Evolutionary conservation across 257 asterid species (phyloP), one percentile per base, ranked within the genome.

Genomic region (Echites panduratus): DNA sequence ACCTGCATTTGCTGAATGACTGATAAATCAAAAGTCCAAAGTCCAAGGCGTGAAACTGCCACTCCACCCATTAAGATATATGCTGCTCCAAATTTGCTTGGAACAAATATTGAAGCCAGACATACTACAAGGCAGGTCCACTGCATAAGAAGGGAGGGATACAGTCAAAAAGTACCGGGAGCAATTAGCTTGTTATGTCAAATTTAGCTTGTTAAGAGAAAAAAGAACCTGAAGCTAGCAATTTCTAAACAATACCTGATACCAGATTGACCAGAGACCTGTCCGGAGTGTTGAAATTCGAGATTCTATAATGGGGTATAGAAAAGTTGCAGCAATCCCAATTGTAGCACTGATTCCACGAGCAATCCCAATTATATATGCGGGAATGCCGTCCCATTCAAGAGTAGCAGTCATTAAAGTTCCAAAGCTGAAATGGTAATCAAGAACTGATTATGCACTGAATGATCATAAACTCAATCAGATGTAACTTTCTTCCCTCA

Each of bases 1-100:
- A 84, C 99, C 96, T 94, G 99, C 97, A 94, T 91, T 85, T 89
- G 97, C 75, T 94, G 97, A 80, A 94, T 88, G 77, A 89, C 97
- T 0, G 97, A 77, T 62, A 94, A 77, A 80, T 91, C 99, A 49
- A 94, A 94, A 95, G 87, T 88, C 97, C 97, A 94, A 26, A 94
- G 82, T 12, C 99, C 99, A n/a, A 94, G 90, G 50, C 99, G 95
- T 12, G 99, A 94, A 13, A 74, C 77, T 14, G 95, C 95, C 66
- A 94, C 99, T 54, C 99, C 99, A 27, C 81, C 82, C 96, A 94
- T 88, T 54, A 91, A 84, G 75, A 86, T 49, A 80, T 85, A 91
- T 0, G 95, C 92, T 9, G 97, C 84, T 11, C 70, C 10, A 38
- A 70, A 35, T 66, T 84, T 84, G 13, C 70, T 73, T 59, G 79